Percentiles rank a stretch among this genome's conserved stretches.
phyloP scores from a whole-genome alignment of 495 filamentous ascomycete species.

The Acidomyces sp. region DNA sequence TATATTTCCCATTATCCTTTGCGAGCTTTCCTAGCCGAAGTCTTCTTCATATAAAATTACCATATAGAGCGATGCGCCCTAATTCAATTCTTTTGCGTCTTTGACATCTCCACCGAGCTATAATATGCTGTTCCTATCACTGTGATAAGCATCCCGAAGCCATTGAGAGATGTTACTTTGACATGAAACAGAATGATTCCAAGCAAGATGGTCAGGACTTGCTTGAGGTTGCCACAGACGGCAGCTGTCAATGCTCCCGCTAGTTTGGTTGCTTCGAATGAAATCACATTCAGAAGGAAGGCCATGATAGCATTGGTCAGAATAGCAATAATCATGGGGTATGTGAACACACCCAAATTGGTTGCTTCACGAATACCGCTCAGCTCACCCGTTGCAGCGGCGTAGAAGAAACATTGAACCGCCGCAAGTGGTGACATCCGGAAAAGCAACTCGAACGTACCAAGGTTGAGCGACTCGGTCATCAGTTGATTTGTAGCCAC shows the following conservation, averaged over 20 bases:
- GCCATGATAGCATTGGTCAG: constrained; percentile 38
- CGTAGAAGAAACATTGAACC: constrained; percentile 36
- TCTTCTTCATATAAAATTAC: too few species aligned
- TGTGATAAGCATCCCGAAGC: constrained; percentile 30
- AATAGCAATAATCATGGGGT: constrained; percentile 21
- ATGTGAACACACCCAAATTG: constrained; percentile 10
- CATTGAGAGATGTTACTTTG: constrained; percentile 34
- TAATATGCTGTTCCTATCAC: constrained; percentile 38
- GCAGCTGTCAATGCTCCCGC: constrained; percentile 46
- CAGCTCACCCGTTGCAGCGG: constrained; percentile 37
- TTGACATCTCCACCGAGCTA: constrained; percentile 31
- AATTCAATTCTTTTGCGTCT: too few species aligned
- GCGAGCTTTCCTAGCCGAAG: too few species aligned
- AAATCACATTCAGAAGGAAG: constrained; percentile 40
- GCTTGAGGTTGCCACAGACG: constrained; percentile 47
- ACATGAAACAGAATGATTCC: constrained; percentile 39
- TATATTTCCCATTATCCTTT: too few species aligned
- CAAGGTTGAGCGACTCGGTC: constrained; percentile 37
- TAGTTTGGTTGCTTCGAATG: constrained; percentile 43
- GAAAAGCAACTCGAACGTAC: constrained; percentile 39
- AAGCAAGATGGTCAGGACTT: constrained; percentile 42
- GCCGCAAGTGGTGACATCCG: constrained; percentile 43
- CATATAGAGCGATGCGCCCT: too few species aligned
- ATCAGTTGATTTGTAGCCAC: constrained; percentile 45
- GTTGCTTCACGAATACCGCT: constrained; percentile 16